A percentile compares a stretch with the other conserved stretches of the same genome.
Conservation (phyloP, 495 filamentous ascomycete species). For the Penicillium arizonense region DNA sequence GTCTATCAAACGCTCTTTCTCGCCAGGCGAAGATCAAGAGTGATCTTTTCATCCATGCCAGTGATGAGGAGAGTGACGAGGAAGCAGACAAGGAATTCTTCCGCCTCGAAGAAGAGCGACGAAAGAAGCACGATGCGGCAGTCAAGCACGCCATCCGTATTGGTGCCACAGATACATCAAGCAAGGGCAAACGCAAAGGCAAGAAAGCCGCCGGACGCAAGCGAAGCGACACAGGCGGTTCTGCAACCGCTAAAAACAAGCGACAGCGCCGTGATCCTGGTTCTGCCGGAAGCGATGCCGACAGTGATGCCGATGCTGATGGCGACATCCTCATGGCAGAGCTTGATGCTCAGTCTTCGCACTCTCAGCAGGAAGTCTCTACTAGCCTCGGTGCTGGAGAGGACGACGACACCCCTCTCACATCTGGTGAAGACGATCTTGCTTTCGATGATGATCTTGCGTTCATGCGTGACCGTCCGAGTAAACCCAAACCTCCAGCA, state of each 20-base stretch:
- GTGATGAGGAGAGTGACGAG: conserved; percentile 76
- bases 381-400: conserved; percentile 19
- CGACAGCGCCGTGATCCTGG: conserved; percentile 32
- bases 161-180: conserved; percentile 48
- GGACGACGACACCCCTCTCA: conserved; percentile 29
- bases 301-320: conserved; percentile 29
- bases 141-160: conserved; percentile 51
- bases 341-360: conserved; percentile 19
- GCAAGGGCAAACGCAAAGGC: conserved; percentile 23
- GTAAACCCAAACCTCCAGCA: conserved; percentile 4
- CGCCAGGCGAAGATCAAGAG: conserved; percentile 79
- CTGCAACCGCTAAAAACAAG: conserved; percentile 24
- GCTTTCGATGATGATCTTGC: conserved; percentile 40
- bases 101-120: conserved; percentile 58
- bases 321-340: conserved; percentile 39
- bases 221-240: conserved; percentile 27
- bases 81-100: conserved; percentile 70
- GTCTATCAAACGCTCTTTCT: conserved; percentile 56
- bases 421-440: conserved; percentile 34
- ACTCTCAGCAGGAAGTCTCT: conserved; percentile 17
- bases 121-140: conserved; percentile 48
- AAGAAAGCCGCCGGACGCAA: conserved; percentile 28
- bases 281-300: conserved; percentile 19
- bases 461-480: conserved; percentile 28
- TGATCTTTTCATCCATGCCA: conserved; percentile 71